These are phyloP conservation scores for Fusarium sp. DNA, from an alignment of 2,329 filamentous ascomycete genomes.

Conservation along the genomic window DNA sequence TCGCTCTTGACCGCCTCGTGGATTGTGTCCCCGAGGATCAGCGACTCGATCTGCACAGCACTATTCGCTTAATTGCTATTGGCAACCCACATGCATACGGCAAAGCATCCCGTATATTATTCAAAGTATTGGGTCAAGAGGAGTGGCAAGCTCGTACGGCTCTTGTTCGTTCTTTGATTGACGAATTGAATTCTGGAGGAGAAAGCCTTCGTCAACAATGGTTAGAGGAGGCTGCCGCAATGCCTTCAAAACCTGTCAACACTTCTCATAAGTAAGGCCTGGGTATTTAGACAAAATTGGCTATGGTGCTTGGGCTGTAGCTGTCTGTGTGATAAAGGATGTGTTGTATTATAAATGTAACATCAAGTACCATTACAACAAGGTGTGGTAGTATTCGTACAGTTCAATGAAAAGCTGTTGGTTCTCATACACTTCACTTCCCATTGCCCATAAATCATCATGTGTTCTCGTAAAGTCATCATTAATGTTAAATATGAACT, in stretches of 20 bases:
- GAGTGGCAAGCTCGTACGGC: constrained; percentile 51
- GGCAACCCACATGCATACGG: constrained; percentile 49
- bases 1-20: constrained; percentile 35
- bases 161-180: constrained; percentile 40
- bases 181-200: constrained; percentile 38
- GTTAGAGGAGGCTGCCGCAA: constrained; percentile 17
- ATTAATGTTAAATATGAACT: constrained; percentile 34
- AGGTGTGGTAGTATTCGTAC: not conserved
- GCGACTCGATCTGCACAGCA: constrained; percentile 45
- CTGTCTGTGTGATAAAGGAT: not conserved
- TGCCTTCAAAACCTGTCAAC: not conserved
- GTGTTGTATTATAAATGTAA: constrained; percentile 31
- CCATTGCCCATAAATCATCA: not conserved
- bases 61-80: constrained; percentile 51
- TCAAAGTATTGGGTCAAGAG: constrained; percentile 53
- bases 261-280: not conserved
- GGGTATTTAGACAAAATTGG: not conserved
- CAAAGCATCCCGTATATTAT: constrained; percentile 49
- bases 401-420: not conserved
- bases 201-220: constrained; percentile 24
- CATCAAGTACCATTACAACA: constrained; percentile 7
- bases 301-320: not conserved
- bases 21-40: constrained; percentile 30
- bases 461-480: constrained; percentile 40
- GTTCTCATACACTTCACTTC: not conserved